Evolutionary conservation across 805 yeast genomes (phyloP).

Genomic region (Starmerella lactis-condensi): DNA sequence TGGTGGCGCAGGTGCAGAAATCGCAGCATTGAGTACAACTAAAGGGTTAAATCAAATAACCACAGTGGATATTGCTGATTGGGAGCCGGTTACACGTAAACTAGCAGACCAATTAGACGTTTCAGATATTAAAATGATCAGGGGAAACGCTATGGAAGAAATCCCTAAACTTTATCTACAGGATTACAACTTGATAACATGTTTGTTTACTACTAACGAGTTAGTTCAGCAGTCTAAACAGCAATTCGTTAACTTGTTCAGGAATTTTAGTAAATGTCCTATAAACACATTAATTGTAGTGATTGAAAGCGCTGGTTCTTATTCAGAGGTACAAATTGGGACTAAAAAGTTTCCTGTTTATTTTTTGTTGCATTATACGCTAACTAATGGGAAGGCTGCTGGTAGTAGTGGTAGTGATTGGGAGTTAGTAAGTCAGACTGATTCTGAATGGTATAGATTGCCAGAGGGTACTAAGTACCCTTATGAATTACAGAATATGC

Average conservation of each 20-base stretch:
- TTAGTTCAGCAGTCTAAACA: conserved; percentile 51
- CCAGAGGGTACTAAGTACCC: conserved; percentile 37
- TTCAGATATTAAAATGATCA: conserved; percentile 23
- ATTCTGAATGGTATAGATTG: conserved; percentile 66
- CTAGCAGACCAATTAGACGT: conserved; percentile 28
- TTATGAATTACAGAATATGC: conserved; percentile 67
- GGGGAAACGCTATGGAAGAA: conserved; percentile 16
- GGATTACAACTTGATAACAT: conserved; percentile 31
- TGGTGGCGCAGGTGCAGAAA: conserved; percentile 81
- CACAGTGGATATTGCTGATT: conserved; percentile 62
- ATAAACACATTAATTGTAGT: conserved; percentile 44
- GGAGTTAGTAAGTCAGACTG: conserved; percentile 46
- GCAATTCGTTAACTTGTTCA: conserved; percentile 41
- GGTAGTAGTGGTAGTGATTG: too few species aligned
- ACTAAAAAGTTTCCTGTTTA: conserved; percentile 65
- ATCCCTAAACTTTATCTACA: conserved; percentile 4
- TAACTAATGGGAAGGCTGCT: conserved; percentile 31
- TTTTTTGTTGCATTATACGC: conserved; percentile 53
- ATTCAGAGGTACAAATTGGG: conserved; percentile 62
- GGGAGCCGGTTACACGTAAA: conserved; percentile 38
- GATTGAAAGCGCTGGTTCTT: conserved; percentile 80
- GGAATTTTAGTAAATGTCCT: conserved; percentile 32
- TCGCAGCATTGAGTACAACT: conserved; percentile 31
- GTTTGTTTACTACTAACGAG: conserved; percentile 75
- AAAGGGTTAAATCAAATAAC: conserved; percentile 27